A percentile compares a stretch with the other conserved stretches of the same genome.
Evolutionary conservation across 2,329 filamentous ascomycete genomes (phyloP).

Genomic region (Lojkania enalia): DNA sequence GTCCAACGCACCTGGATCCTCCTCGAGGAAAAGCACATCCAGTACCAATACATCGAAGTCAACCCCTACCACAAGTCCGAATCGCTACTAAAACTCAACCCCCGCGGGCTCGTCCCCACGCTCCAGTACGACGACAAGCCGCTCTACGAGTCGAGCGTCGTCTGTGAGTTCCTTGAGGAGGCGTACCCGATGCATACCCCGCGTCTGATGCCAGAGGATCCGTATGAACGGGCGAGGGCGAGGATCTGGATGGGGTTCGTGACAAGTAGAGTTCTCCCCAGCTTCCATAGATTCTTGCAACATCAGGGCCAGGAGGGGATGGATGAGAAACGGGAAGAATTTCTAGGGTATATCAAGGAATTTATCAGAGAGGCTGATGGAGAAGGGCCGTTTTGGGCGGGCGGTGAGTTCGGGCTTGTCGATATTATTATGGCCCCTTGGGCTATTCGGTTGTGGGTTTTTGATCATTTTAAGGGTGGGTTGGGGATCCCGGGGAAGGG

Average conservation of each 20-base stretch:
- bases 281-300: constrained; percentile 65
- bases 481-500: constrained; percentile 55
- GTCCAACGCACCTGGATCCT: constrained; percentile 74
- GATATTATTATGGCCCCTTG: constrained; percentile 75
- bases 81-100: constrained; percentile 71
- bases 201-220: constrained; percentile 61
- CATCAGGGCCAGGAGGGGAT: constrained; percentile 43
- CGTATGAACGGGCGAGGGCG: constrained; percentile 67
- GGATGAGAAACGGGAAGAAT: constrained; percentile 60
- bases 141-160: constrained; percentile 72
- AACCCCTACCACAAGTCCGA: constrained; percentile 76
- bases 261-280: constrained; percentile 66
- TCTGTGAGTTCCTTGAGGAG: constrained; percentile 78
- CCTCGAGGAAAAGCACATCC: constrained; percentile 71
- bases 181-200: constrained; percentile 59
- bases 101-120: constrained; percentile 74
- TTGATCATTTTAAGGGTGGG: constrained; percentile 73
- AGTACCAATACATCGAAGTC: constrained; percentile 69
- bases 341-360: constrained; percentile 61
- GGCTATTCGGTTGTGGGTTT: constrained; percentile 71
- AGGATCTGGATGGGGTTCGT: constrained; percentile 77
- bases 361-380: constrained; percentile 65
- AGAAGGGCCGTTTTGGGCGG: constrained; percentile 69
- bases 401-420: constrained; percentile 64
- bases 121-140: constrained; percentile 61